Evolutionary conservation across 768 basidiomycete species (phyloP).

Genomic region (Tulasnella calospora): DNA sequence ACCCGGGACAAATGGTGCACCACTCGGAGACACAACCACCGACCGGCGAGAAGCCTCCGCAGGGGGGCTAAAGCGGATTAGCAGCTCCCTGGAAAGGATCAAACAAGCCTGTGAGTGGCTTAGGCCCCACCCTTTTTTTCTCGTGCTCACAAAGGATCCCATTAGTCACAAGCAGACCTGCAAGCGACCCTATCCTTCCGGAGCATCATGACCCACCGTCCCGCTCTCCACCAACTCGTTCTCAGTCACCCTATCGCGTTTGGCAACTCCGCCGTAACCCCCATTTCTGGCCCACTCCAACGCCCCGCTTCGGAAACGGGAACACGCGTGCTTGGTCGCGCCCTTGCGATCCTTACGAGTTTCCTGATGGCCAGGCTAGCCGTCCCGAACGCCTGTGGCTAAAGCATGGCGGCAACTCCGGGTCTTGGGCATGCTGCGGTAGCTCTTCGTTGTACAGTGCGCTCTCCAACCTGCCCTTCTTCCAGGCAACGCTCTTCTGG

Average conservation of each 20-base stretch:
- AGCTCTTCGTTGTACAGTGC: neutral
- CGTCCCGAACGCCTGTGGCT: neutral
- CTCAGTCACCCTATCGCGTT: constrained; percentile 18
- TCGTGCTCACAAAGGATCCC: neutral
- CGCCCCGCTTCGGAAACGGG: neutral
- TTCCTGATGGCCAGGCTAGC: neutral
- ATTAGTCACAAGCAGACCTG: neutral
- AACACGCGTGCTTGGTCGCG: neutral
- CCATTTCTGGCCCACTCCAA: constrained; percentile 18
- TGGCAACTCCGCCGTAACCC: constrained; percentile 16
- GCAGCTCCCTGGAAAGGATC: constrained; percentile 22
- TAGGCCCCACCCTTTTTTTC: neutral
- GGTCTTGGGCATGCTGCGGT: constrained; percentile 5
- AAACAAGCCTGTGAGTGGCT: constrained; percentile 8
- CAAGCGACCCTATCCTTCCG: constrained; percentile 15
- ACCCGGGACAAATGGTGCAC: constrained; percentile 3
- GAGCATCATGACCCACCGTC: constrained; percentile 11
- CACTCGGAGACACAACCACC: constrained; percentile 9
- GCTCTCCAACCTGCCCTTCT: constrained; percentile 12
- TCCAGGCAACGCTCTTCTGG: neutral
- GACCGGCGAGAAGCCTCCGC: neutral
- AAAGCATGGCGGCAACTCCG: neutral
- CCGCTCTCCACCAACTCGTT: neutral
- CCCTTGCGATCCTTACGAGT: constrained; percentile 24
- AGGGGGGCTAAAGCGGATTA: constrained; percentile 21